phyloP scores from a whole-genome alignment of 106 monocot species.

The Platanthera zijinensis region DNA sequence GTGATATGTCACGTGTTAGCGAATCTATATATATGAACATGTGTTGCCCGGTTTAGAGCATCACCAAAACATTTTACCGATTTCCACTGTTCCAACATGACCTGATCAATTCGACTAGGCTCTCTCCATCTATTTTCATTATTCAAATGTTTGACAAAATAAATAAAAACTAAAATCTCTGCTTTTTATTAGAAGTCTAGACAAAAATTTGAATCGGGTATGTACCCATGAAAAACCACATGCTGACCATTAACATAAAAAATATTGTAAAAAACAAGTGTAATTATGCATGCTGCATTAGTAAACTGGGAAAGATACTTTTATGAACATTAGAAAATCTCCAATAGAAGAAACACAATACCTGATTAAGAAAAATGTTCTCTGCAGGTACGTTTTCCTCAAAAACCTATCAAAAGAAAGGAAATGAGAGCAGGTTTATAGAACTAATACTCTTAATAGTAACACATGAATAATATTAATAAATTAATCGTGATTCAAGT shows the following conservation, averaged over 20 bases:
- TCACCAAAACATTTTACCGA: too few species aligned
- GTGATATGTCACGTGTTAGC: too few species aligned
- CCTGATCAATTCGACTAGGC: too few species aligned
- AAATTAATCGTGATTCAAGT: not conserved
- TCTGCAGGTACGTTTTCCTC: conserved; percentile 78
- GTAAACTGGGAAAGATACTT: not conserved
- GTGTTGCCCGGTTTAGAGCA: too few species aligned
- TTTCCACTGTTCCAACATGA: too few species aligned
- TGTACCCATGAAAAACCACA: not conserved
- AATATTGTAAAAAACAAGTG: not conserved
- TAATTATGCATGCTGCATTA: not conserved
- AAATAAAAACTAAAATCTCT: not conserved
- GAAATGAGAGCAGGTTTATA: not conserved
- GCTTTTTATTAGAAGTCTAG: not conserved
- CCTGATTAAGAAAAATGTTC: conserved; percentile 76
- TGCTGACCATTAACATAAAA: not conserved
- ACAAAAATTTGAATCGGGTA: not conserved
- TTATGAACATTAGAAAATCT: not conserved
- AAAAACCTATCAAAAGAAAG: conserved; percentile 55
- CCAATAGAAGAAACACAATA: conserved; percentile 15
- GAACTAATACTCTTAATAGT: not conserved
- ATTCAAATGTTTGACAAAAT: too few species aligned
- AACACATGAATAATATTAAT: not conserved
- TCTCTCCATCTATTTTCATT: too few species aligned
- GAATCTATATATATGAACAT: too few species aligned